Evolutionary conservation across 1,284 basidiomycete species (phyloP), one percentile per base, ranked within the genome.

Genomic region (Fomes fomentarius): DNA sequence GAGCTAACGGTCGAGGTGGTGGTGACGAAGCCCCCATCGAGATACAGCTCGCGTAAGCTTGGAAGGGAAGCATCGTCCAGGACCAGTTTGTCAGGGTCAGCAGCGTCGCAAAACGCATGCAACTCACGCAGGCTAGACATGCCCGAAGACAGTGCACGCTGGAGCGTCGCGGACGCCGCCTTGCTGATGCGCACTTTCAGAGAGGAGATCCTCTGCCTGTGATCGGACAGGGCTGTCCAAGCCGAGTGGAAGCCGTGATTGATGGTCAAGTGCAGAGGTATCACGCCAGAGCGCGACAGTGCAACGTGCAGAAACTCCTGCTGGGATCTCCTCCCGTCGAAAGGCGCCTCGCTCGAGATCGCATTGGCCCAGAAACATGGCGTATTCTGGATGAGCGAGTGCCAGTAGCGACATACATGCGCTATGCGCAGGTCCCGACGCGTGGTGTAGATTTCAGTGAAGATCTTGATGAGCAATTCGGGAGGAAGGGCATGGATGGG

Each of bases 331-430:
- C n/a, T n/a, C n/a, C n/a, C n/a, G n/a, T n/a, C n/a, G n/a, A n/a
- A n/a, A n/a, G 37, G 37, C 22, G 8, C 2, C 14, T 17, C 12
- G 10, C n/a, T 11, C 6, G 31, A 21, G 2, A 38, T 12, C 1
- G 48, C 33, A 14, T 28, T 21, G 2, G 33, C 49, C 49, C 49
- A 50, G 33, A 50, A 30, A 3, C 38, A 7, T 0, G 49, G 25
- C 2, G 41, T 50, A 14, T 17, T 15, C 12, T 37, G 39, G 1
- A 50, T 3, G 7, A 50, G 11, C 7, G 24, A 21, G 25, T 30
- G 41, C 49, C 49, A 50, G 4, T 28, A 14, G 7, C 49, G 40
- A 22, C 49, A 50, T 33, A 50, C 34, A 12, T 28, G 49, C 8
- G 25, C 19, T 6, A 50, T n/a, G 1, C 14, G 24, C 2, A 50